Evolutionary conservation across 2,329 filamentous ascomycete genomes (phyloP), one percentile per base, ranked within the genome.

Genomic region (Fusarium sp.): DNA sequence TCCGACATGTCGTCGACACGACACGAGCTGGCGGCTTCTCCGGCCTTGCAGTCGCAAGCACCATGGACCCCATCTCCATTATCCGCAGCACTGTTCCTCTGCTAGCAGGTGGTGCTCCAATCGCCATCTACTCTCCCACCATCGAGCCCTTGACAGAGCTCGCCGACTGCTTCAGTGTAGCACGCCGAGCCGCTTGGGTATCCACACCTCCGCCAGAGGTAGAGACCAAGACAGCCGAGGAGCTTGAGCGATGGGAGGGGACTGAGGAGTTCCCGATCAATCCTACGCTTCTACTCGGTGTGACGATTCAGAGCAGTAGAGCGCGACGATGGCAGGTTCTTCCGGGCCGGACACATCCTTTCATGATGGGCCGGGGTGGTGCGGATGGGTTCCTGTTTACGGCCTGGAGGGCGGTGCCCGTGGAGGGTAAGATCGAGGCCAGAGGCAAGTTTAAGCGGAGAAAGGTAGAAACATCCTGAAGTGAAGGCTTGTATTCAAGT

Each of bases 351-450:
- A 98, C 96, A 53, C 96, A 99, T 81, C 96, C 96, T 8, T 80
- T 97, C 57, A 99, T 99, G 96, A 97, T 93, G 63, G 90, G 90
- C 38, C 87, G 88, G 40, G 96, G 96, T 20, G 95, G 95, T 1
- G 90, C 94, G 0, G 95, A 98, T 76, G 96, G 96, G 0, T 99
- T 93, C 78, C 78, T 99, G 5, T 94, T 98, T 72, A 95, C 94
- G 28, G 95, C 87, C 0, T 93, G 92, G 77, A 88, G 90, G 71
- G 94, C 96, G 1, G 82, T 95, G 45, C 96, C 96, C 0, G 89
- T 92, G 0, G 88, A 93, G 74, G 93, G 92, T 3, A 90, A 87
- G 72, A 91, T 98, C 6, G 91, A 94, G 75, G 95, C 95, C 3
- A 89, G 94, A 63, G 96, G 96, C 0, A 92, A 91, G 75, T 90